Conservation (phyloP, 2,329 filamentous ascomycete genomes). For the Scytalidium sp. region DNA sequence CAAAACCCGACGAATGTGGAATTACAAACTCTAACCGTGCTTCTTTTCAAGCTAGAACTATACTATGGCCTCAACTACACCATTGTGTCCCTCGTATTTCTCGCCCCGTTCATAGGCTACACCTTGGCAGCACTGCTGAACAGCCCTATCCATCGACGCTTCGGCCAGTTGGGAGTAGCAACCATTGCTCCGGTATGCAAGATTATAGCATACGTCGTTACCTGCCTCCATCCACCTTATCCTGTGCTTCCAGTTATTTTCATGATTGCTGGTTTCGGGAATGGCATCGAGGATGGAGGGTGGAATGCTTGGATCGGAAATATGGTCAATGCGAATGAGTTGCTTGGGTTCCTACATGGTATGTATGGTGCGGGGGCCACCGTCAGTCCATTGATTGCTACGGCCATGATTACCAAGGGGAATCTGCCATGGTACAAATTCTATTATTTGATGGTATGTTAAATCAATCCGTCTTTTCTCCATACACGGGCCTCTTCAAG, state of each 20-base stretch:
- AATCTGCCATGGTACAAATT: constrained; percentile 66
- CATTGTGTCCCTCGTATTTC: constrained; percentile 63
- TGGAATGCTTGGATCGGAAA: constrained; percentile 65
- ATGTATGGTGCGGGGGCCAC: constrained; percentile 72
- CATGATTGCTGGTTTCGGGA: constrained; percentile 67
- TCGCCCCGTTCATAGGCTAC: constrained; percentile 66
- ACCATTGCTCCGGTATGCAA: constrained; percentile 61
- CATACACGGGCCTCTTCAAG: no score
- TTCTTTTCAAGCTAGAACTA: constrained; percentile 45
- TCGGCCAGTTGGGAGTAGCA: constrained; percentile 71
- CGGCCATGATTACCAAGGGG: constrained; percentile 65
- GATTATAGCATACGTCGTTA: constrained; percentile 61
- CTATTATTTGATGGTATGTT: constrained; percentile 70
- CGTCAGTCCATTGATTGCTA: constrained; percentile 67
- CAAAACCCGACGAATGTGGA: not conserved
- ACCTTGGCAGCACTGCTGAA: constrained; percentile 60
- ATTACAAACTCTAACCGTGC: not conserved
- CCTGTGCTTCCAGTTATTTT: constrained; percentile 63
- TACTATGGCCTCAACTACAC: constrained; percentile 63
- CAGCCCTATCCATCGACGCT: constrained; percentile 54
- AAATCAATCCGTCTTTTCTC: not conserved
- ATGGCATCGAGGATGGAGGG: constrained; percentile 61
- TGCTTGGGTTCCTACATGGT: constrained; percentile 70
- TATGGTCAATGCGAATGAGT: constrained; percentile 65
- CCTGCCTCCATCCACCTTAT: constrained; percentile 67